These are phyloP conservation scores for Leccinum aurantiacum DNA, from an alignment of 768 basidiomycete genomes.

Conservation along the genomic window DNA sequence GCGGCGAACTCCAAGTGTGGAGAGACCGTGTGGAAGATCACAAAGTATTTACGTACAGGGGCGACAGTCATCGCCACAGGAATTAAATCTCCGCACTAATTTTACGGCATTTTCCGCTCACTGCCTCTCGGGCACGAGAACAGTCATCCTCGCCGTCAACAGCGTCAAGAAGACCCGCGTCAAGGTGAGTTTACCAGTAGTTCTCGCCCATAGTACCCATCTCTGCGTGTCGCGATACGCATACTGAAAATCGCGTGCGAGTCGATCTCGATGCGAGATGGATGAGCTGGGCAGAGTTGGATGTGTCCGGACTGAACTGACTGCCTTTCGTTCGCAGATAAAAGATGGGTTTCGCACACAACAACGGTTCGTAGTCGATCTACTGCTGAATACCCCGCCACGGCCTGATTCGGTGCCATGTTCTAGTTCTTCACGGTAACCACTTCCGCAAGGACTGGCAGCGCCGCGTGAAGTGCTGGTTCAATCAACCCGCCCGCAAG, in stretches of 20 bases:
- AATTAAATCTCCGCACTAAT: slow-evolving; percentile 33
- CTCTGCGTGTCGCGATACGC: not conserved
- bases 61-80: not conserved
- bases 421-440: slow-evolving; percentile 81
- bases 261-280: slow-evolving; percentile 13
- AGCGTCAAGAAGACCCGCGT: slow-evolving; percentile 33
- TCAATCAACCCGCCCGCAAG: slow-evolving; percentile 98
- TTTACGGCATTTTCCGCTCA: slow-evolving; percentile 27
- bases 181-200: slow-evolving; percentile 30
- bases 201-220: not conserved
- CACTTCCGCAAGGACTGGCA: slow-evolving; percentile 99
- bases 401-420: slow-evolving; percentile 12
- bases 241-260: not conserved
- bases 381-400: slow-evolving; percentile 27
- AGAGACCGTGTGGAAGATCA: too few relatives aligned
- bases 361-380: slow-evolving; percentile 29
- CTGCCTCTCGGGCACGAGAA: not conserved
- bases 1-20: not conserved
- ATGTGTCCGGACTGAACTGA: slow-evolving; percentile 25
- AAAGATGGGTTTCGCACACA: slow-evolving; percentile 38
- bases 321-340: slow-evolving; percentile 23
- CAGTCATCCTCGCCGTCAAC: slow-evolving; percentile 21
- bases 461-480: slow-evolving; percentile 94
- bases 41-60: not conserved
- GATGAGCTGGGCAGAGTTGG: slow-evolving; percentile 20